phyloP scores from a whole-genome alignment of 345 rosid genomes.

The Eucalyptus curtisii region DNA sequence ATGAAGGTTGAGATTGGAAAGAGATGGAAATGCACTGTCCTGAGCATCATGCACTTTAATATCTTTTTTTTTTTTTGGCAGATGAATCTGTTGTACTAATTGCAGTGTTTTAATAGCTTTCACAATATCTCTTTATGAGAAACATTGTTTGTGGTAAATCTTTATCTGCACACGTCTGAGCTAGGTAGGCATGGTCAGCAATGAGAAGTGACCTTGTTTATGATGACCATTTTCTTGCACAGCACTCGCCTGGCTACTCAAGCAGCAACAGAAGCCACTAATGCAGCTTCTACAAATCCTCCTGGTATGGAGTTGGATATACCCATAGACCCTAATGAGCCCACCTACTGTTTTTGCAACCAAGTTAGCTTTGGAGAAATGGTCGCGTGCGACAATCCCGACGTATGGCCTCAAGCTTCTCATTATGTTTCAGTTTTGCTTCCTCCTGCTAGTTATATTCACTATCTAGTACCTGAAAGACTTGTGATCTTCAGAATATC shows the following conservation, averaged over 20 bases:
- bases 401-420: conserved; percentile 23
- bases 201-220: not conserved
- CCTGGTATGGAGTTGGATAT: conserved; percentile 78
- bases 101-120: not conserved
- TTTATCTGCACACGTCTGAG: not conserved
- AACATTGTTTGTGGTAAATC: not conserved
- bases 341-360: conserved; percentile 88
- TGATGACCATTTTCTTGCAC: not conserved
- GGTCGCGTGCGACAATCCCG: conserved; percentile 90
- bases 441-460: not conserved
- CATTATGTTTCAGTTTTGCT: not conserved
- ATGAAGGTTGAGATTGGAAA: not conserved
- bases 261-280: conserved; percentile 18
- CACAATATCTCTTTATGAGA: not conserved
- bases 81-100: not conserved
- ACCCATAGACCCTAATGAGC: conserved; percentile 96
- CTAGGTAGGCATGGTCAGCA: not conserved
- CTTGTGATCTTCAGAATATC: not conserved
- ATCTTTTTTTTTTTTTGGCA: not conserved
- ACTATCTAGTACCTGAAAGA: not conserved
- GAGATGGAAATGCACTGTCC: not conserved
- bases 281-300: conserved; percentile 41
- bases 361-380: conserved; percentile 98
- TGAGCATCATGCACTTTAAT: not conserved
- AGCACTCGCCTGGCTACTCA: conserved; percentile 63